Evolutionary conservation across 495 filamentous ascomycete genomes (phyloP).

Genomic region (Geoglossum glabrum): DNA sequence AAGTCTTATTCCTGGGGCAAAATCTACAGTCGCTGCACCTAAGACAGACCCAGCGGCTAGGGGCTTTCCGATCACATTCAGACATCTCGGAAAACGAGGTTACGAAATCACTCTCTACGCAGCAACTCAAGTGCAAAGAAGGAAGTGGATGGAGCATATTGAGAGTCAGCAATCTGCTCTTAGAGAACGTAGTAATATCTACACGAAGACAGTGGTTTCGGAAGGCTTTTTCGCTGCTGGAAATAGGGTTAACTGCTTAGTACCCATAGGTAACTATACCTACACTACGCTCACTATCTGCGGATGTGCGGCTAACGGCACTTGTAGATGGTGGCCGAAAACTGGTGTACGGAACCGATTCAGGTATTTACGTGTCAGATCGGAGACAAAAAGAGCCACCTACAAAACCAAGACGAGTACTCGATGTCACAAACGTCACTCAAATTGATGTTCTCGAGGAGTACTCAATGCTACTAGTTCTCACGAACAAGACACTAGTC

Average conservation of each 20-base stretch:
- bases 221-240: slow-evolving; percentile 61
- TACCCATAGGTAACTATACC: slow-evolving; percentile 52
- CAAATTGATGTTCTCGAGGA: slow-evolving; percentile 94
- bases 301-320: not conserved
- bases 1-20: slow-evolving; percentile 59
- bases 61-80: slow-evolving; percentile 91
- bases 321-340: slow-evolving; percentile 75
- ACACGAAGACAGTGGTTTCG: slow-evolving; percentile 71
- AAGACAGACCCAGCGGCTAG: slow-evolving; percentile 26
- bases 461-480: slow-evolving; percentile 75
- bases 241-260: slow-evolving; percentile 81
- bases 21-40: slow-evolving; percentile 26
- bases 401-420: slow-evolving; percentile 55
- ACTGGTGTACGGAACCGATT: slow-evolving; percentile 81
- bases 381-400: slow-evolving; percentile 68
- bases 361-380: slow-evolving; percentile 78
- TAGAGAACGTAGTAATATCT: slow-evolving; percentile 74
- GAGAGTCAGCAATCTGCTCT: slow-evolving; percentile 75
- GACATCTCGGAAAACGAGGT: slow-evolving; percentile 87
- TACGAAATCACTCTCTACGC: slow-evolving; percentile 89
- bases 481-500: slow-evolving; percentile 75
- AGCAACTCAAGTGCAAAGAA: slow-evolving; percentile 51
- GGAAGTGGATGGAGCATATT: slow-evolving; percentile 94
- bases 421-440: slow-evolving; percentile 73
- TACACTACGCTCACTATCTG: not conserved